phyloP scores from a whole-genome alignment of 805 yeast species.

The Suhomyces vadensis region DNA sequence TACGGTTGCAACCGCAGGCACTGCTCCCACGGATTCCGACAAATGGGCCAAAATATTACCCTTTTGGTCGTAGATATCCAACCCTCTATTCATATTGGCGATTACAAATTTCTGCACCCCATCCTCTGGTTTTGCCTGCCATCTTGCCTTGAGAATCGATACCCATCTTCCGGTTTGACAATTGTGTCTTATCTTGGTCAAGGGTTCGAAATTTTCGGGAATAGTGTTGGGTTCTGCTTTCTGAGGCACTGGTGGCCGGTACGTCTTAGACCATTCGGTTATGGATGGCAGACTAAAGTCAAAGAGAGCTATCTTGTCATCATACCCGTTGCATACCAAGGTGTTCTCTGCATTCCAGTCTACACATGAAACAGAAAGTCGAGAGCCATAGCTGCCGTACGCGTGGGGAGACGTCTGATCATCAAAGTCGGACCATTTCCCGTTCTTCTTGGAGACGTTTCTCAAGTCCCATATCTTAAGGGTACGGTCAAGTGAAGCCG shows the following conservation, averaged over 20 bases:
- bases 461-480: slow-evolving; percentile 87
- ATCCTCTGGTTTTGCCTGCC: slow-evolving; percentile 77
- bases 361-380: slow-evolving; percentile 80
- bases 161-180: slow-evolving; percentile 99
- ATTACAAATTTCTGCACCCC: slow-evolving; percentile 81
- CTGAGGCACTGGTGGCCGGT: slow-evolving; percentile 16
- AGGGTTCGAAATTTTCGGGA: slow-evolving; percentile 54
- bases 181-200: slow-evolving; percentile 72
- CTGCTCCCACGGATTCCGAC: slow-evolving; percentile 71
- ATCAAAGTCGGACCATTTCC: slow-evolving; percentile 57
- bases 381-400: slow-evolving; percentile 64
- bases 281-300: slow-evolving; percentile 35
- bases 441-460: slow-evolving; percentile 40
- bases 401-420: slow-evolving; percentile 49
- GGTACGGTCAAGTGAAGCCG: slow-evolving; percentile 87
- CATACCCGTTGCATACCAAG: slow-evolving; percentile 92
- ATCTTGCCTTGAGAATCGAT: slow-evolving; percentile 80
- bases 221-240: slow-evolving; percentile 18
- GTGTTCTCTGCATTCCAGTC: slow-evolving; percentile 74
- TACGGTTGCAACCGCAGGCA: slow-evolving; percentile 84
- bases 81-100: slow-evolving; percentile 87
- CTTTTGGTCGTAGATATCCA: slow-evolving; percentile 76
- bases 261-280: slow-evolving; percentile 25
- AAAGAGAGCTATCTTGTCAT: slow-evolving; percentile 76
- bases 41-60: slow-evolving; percentile 82